Base-by-base conservation (phyloP, 2,329 filamentous ascomycete genomes). In the Apiospora malaysiana region DNA sequence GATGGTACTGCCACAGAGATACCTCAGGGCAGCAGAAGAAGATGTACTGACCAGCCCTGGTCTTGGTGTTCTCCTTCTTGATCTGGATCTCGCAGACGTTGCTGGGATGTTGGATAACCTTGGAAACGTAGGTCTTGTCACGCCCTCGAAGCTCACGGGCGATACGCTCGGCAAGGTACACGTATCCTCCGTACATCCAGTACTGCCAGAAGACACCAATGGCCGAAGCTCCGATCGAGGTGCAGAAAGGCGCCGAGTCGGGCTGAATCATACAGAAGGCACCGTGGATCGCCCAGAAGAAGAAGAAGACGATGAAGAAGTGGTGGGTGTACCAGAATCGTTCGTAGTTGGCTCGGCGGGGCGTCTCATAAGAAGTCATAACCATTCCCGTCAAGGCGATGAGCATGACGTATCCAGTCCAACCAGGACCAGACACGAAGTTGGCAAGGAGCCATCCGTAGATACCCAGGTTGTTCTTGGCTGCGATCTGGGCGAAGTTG, bases 261-360 rank as follows among this genome's bases (percentile, higher is more conserved):
- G 93, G 91, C 81, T 94, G 93, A 78, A 95, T 95, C 93, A 96
- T 95, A 82, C 94, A 95, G 84, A 94, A 96, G 37, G 92, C 92
- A 71, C 93, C 94, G 82, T 97, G 94, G 77, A 95, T 88, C n/a
- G 93, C 91, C 93, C 93, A 96, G 86, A 96, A 95, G 76, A 95
- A 86, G 85, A 96, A 96, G 87, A 96, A 96, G 74, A 95, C 78
- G 81, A 95, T 89, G 80, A 96, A 96, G 80, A 96, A 88, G 83
- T 96, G 94, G 82, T 97, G 93, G 1, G 92, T 94, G 81, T 94
- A 95, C 93, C 94, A 97, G 86, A 96, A 97, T 37, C 93, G 92
- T 81, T 95, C 93, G 80, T 94, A 95, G 83, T 96, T 95, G 72
- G 92, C 91, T 69, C 93, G 90, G 68, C 93, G 88, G 12, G 90